Base-by-base conservation (phyloP, 1,284 basidiomycete species). In the Mycosarcoma maydis region DNA sequence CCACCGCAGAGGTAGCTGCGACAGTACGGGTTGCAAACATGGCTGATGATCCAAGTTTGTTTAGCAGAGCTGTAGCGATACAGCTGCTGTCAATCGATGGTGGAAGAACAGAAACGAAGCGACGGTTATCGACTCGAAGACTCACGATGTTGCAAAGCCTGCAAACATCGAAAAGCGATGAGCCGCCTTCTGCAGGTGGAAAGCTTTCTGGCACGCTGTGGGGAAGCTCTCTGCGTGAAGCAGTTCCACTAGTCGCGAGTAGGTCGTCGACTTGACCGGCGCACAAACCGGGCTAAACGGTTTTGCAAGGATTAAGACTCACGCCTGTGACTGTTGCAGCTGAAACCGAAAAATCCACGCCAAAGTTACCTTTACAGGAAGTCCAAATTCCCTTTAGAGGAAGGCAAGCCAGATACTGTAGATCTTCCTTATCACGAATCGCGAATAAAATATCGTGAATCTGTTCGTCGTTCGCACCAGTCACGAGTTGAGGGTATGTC, bases 341-440 rank as follows among this genome's bases (percentile, higher is more conserved):
- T 49, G 46, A 49, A 61, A 65, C 30, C 45, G 10, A 17, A 14
- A 37, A 46, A 27, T 43, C 29, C 17, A 34, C 30, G 10, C 7
- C 7, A 20, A n/a, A 43, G 20, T 57, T 67, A 46, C 64, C 64
- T 53, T 61, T 68, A 68, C 30, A 68, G 65, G 58, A 42, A 68
- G 43, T n/a, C 29, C 24, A 11, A 68, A 64, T 70, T 70, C 22
- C 67, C 67, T 64, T 70, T 64, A 70, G 44, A 70, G 66, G 66
- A 52, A 69, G 56, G 60, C 33, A 29, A 16, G 1, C 17, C 19
- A 39, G 20, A 13, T 17, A 19, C 27, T n/a, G 22, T 20, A 23
- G 50, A 66, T 59, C 39, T 27, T 4, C 13, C 62, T 66, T 66
- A 66, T 66, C 62, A 44, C 34, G n/a, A n/a, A n/a, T n/a, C n/a